These are phyloP conservation scores for Chaetomiaceae sp. DNA, from an alignment of 2,329 filamentous ascomycete species.

Conservation along the genomic window DNA sequence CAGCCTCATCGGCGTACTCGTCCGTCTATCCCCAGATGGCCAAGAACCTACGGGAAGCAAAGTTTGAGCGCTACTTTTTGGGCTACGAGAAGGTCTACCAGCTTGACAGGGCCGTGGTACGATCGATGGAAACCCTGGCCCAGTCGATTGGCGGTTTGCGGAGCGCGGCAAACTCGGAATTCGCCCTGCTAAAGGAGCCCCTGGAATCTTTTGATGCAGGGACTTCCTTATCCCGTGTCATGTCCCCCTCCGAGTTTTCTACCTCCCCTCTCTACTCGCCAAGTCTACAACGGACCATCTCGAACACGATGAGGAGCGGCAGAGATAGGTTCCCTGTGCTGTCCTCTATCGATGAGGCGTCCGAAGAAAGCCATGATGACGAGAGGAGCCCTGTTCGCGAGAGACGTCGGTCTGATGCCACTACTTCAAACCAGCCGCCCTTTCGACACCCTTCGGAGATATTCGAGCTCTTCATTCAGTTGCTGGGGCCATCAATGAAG, in stretches of 20 bases:
- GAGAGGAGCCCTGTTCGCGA: constrained; percentile 27
- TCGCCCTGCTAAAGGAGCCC: constrained; percentile 70
- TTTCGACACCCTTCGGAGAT: constrained; percentile 71
- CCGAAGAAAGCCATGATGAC: constrained; percentile 52
- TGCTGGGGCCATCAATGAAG: constrained; percentile 91
- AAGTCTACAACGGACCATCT: constrained; percentile 26
- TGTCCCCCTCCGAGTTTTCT: constrained; percentile 28
- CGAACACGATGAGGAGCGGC: constrained; percentile 35
- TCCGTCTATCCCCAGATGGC: constrained; percentile 65
- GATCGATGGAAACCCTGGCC: constrained; percentile 77
- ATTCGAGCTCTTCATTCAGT: constrained; percentile 82
- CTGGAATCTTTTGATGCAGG: constrained; percentile 26
- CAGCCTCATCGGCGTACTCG: constrained; percentile 59
- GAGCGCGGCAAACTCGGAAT: constrained; percentile 85
- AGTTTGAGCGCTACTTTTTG: constrained; percentile 79
- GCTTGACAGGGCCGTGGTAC: constrained; percentile 73
- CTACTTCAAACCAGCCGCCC: constrained; percentile 29
- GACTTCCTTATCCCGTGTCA: constrained; percentile 28
- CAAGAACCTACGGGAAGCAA: constrained; percentile 76
- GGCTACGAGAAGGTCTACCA: constrained; percentile 75
- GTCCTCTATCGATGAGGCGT: constrained; percentile 58
- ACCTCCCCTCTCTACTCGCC: constrained; percentile 31
- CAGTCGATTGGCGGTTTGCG: constrained; percentile 87
- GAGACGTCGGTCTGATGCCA: constrained; percentile 16
- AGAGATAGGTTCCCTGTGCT: constrained; percentile 45